Evolutionary conservation across 257 asterid genomes (phyloP).

Genomic region (Cordia subcordata): DNA sequence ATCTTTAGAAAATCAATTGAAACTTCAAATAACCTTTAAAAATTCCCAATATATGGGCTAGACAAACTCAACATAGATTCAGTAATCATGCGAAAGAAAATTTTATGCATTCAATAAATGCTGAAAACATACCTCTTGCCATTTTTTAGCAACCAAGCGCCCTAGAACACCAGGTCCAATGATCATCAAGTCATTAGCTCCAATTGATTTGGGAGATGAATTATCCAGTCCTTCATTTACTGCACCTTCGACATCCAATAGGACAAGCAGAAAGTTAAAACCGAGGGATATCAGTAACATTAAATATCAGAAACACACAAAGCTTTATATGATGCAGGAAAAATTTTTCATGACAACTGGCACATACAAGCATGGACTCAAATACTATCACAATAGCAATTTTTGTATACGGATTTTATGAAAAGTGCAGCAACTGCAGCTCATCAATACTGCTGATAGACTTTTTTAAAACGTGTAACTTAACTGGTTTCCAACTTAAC

Average conservation of each 20-base stretch:
- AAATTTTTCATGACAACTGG: neutral
- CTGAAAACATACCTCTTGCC: constrained; percentile 63
- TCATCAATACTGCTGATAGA: too few relatives aligned
- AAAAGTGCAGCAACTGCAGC: too few relatives aligned
- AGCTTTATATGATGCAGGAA: neutral
- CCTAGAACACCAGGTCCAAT: constrained; percentile 99
- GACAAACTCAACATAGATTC: too few relatives aligned
- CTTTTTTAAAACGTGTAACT: too few relatives aligned
- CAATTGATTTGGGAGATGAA: constrained; percentile 45
- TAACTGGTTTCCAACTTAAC: too few relatives aligned
- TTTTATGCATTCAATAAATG: neutral
- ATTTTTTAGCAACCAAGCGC: constrained; percentile 82
- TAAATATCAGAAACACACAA: neutral
- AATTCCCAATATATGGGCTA: too few relatives aligned
- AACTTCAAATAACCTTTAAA: too few relatives aligned
- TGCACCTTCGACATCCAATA: constrained; percentile 39
- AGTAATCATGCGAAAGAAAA: neutral
- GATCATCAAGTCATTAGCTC: constrained; percentile 75
- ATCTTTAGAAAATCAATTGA: too few relatives aligned
- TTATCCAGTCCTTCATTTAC: constrained; percentile 42
- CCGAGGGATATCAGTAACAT: neutral
- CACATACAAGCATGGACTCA: neutral
- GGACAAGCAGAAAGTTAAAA: neutral
- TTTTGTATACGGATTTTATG: neutral
- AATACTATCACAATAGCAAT: neutral